Evolutionary conservation across 805 yeast species (phyloP), one percentile per base, ranked within the genome.

Genomic region (Maudiozyma bulderi): DNA sequence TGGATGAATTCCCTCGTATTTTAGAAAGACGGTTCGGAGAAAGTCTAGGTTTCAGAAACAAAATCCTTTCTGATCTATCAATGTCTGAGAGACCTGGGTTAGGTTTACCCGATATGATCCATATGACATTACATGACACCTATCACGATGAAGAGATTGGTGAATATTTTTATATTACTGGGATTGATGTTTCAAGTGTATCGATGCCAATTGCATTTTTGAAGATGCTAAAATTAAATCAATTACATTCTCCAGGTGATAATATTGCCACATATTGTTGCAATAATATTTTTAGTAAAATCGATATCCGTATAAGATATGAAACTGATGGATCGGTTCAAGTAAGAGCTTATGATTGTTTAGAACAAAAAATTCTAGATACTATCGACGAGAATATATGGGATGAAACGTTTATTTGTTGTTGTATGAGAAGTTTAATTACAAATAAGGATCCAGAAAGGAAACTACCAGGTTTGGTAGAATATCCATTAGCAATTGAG

Each of bases 71-170:
- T 26, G 58, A 54, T 8, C 38, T 62, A 43, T 49, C 46, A 2
- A 45, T 33, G 3, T 35, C 47, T 26, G 61, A 54, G 29, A 52
- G 50, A 26, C 32, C 58, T 47, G 81, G 81, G n/a, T 59, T 83
- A 26, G 95, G 95, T 0, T 86, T 89, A 2, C 84, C 89, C 3
- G 95, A 86, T 64, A 68, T 85, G 50, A 79, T 58, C 45, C 58
- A 74, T 55, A 54, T 72, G n/a, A 66, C 76, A n/a, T 61, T 65
- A 33, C 68, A 68, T 49, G 73, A 76, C 43, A 66, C 72, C 43
- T 62, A 69, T 15, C 67, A 64, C 6, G 38, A 52, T 11, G 72
- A 73, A 48, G 83, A 79, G 50, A 66, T 69, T 11, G 79, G 83
- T 1, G 72, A 71, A 46, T 77, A 74, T 47, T 79, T 75, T 51